Percentiles rank a stretch among this genome's conserved stretches.
phyloP scores from a whole-genome alignment of 768 basidiomycete genomes.

The Boletus coccyginus region DNA sequence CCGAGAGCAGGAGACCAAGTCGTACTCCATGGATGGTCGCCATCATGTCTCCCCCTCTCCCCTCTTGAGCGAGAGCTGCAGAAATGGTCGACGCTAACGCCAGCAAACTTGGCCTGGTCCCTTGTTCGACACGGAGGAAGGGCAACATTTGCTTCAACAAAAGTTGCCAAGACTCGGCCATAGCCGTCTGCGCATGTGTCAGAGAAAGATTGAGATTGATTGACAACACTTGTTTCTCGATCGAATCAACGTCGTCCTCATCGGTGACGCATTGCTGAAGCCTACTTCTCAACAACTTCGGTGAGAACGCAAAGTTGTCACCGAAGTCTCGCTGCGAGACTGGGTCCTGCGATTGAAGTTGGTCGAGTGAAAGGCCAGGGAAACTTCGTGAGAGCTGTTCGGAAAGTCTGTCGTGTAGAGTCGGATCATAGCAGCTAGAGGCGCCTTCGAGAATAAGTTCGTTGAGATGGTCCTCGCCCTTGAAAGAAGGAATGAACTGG shows the following conservation, averaged over 20 bases:
- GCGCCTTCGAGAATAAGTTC: slow-evolving; percentile 70
- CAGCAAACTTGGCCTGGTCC: slow-evolving; percentile 54
- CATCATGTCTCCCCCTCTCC: slow-evolving; percentile 81
- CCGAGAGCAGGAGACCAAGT: slow-evolving; percentile 66
- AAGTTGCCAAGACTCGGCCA: slow-evolving; percentile 77
- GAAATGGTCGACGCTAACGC: slow-evolving; percentile 62
- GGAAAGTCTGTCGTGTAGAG: slow-evolving; percentile 61
- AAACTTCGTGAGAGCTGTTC: slow-evolving; percentile 50
- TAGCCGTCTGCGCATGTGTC: slow-evolving; percentile 69
- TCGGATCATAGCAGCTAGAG: slow-evolving; percentile 68
- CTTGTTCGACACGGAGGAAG: slow-evolving; percentile 59
- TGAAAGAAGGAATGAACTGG: slow-evolving; percentile 55
- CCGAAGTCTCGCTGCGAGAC: slow-evolving; percentile 73
- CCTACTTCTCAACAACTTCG: slow-evolving; percentile 54
- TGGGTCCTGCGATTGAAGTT: slow-evolving; percentile 62
- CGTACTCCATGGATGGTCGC: slow-evolving; percentile 74
- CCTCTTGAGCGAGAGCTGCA: slow-evolving; percentile 62
- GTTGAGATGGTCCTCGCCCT: slow-evolving; percentile 57
- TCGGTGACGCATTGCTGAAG: slow-evolving; percentile 40
- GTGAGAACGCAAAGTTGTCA: slow-evolving; percentile 73
- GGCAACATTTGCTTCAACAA: slow-evolving; percentile 63
- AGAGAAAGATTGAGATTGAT: slow-evolving; percentile 89
- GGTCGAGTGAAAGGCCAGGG: slow-evolving; percentile 59
- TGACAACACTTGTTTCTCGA: slow-evolving; percentile 60
- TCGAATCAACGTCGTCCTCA: slow-evolving; percentile 42